These are phyloP conservation scores for Trichoderma lentiforme DNA, from an alignment of 2,329 filamentous ascomycete species.

Conservation along the genomic window DNA sequence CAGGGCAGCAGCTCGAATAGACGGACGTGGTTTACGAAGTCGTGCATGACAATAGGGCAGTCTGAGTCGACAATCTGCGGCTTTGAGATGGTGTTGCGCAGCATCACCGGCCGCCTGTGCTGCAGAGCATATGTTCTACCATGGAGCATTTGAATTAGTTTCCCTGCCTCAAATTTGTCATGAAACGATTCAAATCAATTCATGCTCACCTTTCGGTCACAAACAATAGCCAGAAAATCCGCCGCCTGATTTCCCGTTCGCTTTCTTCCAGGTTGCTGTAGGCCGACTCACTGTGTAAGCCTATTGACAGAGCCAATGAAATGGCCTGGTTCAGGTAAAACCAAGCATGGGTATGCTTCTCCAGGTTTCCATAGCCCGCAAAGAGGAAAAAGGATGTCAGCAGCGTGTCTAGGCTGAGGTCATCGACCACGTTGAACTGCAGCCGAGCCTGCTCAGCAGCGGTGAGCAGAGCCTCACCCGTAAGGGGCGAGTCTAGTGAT, in stretches of 20 bases:
- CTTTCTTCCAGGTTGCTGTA: slow-evolving; percentile 23
- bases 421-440: slow-evolving; percentile 30
- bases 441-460: slow-evolving; percentile 28
- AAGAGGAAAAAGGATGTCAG: slow-evolving; percentile 32
- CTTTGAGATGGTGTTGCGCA: slow-evolving; percentile 30
- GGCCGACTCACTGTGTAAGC: slow-evolving; percentile 28
- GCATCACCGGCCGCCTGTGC: slow-evolving; percentile 29
- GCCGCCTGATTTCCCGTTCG: slow-evolving; percentile 29
- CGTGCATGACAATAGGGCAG: slow-evolving; percentile 33
- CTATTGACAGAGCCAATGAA: slow-evolving; percentile 28
- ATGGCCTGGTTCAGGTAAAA: slow-evolving; percentile 35
- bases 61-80: slow-evolving; percentile 32
- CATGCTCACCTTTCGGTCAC: slow-evolving; percentile 30
- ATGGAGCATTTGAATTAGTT: neutral
- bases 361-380: slow-evolving; percentile 30
- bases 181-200: neutral
- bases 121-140: slow-evolving; percentile 32
- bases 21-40: slow-evolving; percentile 33
- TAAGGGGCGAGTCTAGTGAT: slow-evolving; percentile 24
- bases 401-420: slow-evolving; percentile 28
- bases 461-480: slow-evolving; percentile 26
- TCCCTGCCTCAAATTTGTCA: neutral
- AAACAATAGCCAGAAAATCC: slow-evolving; percentile 35
- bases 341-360: slow-evolving; percentile 29
- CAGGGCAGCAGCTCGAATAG: slow-evolving; percentile 31